A percentile compares a stretch with the other conserved stretches of the same genome.
Conservation (phyloP, 2,329 filamentous ascomycete genomes). For the Talaromyces sp. region DNA sequence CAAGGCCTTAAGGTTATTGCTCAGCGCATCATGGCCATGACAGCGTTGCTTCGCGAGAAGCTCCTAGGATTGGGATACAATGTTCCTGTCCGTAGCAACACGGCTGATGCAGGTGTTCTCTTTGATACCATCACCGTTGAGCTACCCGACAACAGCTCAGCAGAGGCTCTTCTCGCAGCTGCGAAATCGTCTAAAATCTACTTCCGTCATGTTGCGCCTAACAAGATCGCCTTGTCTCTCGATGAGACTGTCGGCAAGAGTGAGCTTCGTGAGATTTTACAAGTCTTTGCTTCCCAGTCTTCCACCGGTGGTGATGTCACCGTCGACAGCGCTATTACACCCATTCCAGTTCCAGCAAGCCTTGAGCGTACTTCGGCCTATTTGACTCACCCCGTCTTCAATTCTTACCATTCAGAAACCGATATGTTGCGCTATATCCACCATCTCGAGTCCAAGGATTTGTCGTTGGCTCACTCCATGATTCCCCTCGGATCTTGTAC, state of each 20-base stretch:
- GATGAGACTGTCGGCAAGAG: conserved; percentile 65
- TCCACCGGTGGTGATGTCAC: conserved; percentile 26
- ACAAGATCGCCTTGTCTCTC: conserved; percentile 66
- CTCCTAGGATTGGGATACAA: conserved; percentile 60
- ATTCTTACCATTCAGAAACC: conserved; percentile 90
- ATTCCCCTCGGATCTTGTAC: conserved; percentile 95
- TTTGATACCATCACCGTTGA: conserved; percentile 79
- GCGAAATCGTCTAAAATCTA: conserved; percentile 53
- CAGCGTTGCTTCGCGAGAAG: conserved; percentile 63
- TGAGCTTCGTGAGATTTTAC: conserved; percentile 54
- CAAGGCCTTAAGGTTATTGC: conserved; percentile 77
- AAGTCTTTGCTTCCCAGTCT: conserved; percentile 48
- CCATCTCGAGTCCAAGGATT: conserved; percentile 87
- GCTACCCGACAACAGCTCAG: conserved; percentile 47
- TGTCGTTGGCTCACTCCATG: conserved; percentile 94
- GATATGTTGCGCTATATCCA: conserved; percentile 91
- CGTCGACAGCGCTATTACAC: conserved; percentile 31
- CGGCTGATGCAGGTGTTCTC: conserved; percentile 53
- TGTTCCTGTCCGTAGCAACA: conserved; percentile 55
- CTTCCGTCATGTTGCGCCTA: conserved; percentile 57
- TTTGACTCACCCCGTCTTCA: conserved; percentile 89
- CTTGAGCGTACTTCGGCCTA: conserved; percentile 69
- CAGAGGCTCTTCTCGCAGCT: conserved; percentile 48
- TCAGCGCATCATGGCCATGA: conserved; percentile 66
- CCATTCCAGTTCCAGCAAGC: conserved; percentile 43